Conservation (phyloP, 2,329 filamentous ascomycete genomes). For the Onygenales sp. region DNA sequence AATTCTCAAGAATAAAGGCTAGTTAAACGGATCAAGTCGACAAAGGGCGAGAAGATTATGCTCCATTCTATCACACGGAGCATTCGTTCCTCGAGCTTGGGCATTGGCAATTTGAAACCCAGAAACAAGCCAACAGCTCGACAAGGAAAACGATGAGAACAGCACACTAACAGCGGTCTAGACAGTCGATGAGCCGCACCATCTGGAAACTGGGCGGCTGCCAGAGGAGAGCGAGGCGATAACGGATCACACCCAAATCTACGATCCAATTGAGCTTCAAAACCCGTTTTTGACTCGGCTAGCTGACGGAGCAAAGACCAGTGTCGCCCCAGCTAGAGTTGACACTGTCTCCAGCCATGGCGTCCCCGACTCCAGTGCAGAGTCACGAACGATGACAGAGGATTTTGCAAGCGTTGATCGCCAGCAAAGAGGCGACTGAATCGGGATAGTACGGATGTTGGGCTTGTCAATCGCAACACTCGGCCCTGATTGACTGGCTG, state of each 20-base stretch:
- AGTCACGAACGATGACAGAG: not conserved
- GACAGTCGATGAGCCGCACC: not conserved
- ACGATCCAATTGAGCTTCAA: not conserved
- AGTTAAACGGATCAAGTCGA: not conserved
- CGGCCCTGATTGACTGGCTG: slow-evolving; percentile 12
- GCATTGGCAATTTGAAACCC: not conserved
- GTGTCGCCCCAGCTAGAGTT: not conserved
- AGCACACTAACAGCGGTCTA: not conserved
- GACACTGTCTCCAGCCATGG: slow-evolving; percentile 1
- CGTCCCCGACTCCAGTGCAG: not conserved
- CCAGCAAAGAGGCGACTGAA: slow-evolving; percentile 4
- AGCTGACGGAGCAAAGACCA: not conserved
- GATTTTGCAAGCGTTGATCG: slow-evolving; percentile 2
- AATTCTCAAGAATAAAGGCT: not conserved
- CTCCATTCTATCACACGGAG: not conserved
- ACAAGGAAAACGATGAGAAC: not conserved
- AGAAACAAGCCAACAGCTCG: not conserved
- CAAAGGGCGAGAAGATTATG: not conserved
- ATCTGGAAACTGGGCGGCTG: not conserved
- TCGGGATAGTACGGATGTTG: slow-evolving; percentile 4
- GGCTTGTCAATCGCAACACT: slow-evolving; percentile 7
- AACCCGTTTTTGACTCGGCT: not conserved
- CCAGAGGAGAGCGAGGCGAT: not conserved
- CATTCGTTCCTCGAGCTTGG: not conserved
- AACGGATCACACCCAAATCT: not conserved